Base-by-base conservation (phyloP, 2,329 filamentous ascomycete genomes). In the Microdochium trichocladiopsis region DNA sequence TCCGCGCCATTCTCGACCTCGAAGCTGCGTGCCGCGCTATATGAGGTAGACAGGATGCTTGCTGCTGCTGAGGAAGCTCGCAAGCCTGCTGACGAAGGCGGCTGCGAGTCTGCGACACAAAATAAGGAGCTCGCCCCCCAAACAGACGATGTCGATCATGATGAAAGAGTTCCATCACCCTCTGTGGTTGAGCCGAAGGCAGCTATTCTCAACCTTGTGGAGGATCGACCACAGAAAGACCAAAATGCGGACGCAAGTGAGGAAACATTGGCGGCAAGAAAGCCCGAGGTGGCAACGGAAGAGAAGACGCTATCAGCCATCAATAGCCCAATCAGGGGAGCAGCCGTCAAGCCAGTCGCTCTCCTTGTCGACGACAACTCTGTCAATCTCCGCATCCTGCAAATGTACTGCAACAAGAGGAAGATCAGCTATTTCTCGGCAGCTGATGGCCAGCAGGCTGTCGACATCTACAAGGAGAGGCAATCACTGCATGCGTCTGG, bases 301-400 rank as follows among this genome's bases (percentile, higher is more conserved):
- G 18, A 22, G 41, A 22, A 18, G 18, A 21, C 12, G 41, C 41
- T 18, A 37, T 9, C 3, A 21, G 18, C 41, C 16, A n/a, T n/a
- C 41, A 16, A 22, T 18, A 16, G 41, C 41, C 41, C 41, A 10
- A 23, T 9, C n/a, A 21, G 16, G 12, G 3, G 16, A 22, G 8
- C 18, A 18, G 4, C 41, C 5, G 9, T 16, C 41, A 22, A 16
- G 12, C 41, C 41, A 21, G 41, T 45, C 41, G 41, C 41, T 18
- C 64, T 78, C 0, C 60, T 78, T 1, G 74, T 76, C 0, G 75
- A 77, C 54, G 75, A 77, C 54, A 78, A 77, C 47, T 51, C 69
- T 2, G 71, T 77, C 51, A 78, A 78, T 22, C 66, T 77, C 0
- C 73, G 74, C 21, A 74, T 78, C 24, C 57, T 78, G 25, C 64